phyloP scores from a whole-genome alignment of 768 basidiomycete species.

The Lactarius deliciosus region DNA sequence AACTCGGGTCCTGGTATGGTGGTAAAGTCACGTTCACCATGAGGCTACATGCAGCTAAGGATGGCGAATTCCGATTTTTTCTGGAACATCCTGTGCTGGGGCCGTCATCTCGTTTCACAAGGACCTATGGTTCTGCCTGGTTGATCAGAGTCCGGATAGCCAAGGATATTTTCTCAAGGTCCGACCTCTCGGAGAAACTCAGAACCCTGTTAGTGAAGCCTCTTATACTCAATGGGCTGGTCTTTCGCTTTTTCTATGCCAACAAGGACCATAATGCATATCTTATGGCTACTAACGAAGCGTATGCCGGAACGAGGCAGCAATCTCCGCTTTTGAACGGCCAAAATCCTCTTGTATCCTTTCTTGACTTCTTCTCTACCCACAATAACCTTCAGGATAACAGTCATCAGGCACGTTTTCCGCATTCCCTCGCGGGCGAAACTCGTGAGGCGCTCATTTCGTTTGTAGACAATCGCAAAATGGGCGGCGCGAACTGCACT shows the following conservation, averaged over 20 bases:
- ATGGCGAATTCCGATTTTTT: conserved; percentile 38
- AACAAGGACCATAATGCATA: conserved; percentile 57
- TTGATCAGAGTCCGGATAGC: conserved; percentile 53
- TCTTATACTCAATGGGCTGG: conserved; percentile 51
- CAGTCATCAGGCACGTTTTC: conserved; percentile 45
- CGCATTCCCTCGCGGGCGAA: not conserved
- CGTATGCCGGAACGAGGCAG: conserved; percentile 22
- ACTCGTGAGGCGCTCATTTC: conserved; percentile 4
- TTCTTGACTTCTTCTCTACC: conserved; percentile 52
- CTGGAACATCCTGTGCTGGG: conserved; percentile 53
- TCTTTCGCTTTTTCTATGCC: conserved; percentile 60
- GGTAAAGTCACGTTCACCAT: conserved; percentile 58
- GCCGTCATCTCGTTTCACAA: conserved; percentile 54
- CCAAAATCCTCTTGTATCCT: conserved; percentile 31
- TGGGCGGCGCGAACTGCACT: conserved; percentile 63
- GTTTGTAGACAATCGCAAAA: conserved; percentile 56
- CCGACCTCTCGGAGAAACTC: conserved; percentile 34
- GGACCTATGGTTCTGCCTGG: conserved; percentile 62
- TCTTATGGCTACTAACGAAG: conserved; percentile 54
- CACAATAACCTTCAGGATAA: conserved; percentile 54
- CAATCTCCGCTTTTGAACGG: conserved; percentile 8
- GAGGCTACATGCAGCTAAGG: conserved; percentile 34
- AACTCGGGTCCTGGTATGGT: conserved; percentile 52
- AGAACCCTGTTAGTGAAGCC: conserved; percentile 47
- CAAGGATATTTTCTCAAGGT: conserved; percentile 36